Evolutionary conservation across 345 rosid species (phyloP).

Genomic region (Eucalyptus camaldulensis): DNA sequence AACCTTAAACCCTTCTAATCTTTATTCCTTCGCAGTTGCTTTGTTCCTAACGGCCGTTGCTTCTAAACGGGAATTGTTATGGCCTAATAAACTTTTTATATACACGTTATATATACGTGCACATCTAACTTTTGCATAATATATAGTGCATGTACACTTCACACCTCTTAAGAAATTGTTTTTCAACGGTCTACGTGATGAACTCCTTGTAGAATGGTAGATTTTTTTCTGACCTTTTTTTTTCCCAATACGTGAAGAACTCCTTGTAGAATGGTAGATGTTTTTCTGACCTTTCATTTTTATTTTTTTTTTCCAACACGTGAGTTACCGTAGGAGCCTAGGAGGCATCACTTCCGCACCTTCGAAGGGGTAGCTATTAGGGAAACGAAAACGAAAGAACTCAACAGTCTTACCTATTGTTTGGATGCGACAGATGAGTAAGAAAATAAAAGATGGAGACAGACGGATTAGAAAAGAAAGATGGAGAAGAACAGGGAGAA

Average conservation of each 20-base stretch:
- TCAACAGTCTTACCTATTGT: background rate
- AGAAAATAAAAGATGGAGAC: background rate
- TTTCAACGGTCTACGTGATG: background rate
- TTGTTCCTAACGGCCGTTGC: background rate
- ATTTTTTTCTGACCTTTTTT: background rate
- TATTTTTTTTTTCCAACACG: no score
- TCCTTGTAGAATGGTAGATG: background rate
- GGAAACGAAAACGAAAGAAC: background rate
- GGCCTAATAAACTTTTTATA: background rate
- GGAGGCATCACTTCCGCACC: no score
- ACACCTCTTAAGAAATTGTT: background rate
- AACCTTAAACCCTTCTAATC: background rate
- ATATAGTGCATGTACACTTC: background rate
- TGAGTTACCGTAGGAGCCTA: no score
- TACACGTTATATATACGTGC: background rate
- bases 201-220: background rate
- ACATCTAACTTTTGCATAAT: background rate
- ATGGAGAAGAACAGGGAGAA: no score
- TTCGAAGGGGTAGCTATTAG: no score
- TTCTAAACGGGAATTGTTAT: background rate
- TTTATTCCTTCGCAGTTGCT: background rate
- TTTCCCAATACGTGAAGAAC: background rate
- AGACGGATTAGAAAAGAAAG: no score
- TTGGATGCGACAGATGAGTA: background rate
- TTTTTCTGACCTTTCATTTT: background rate